Evolutionary conservation across 148 eudicot genomes (phyloP).

Genomic region (Silene latifolia): DNA sequence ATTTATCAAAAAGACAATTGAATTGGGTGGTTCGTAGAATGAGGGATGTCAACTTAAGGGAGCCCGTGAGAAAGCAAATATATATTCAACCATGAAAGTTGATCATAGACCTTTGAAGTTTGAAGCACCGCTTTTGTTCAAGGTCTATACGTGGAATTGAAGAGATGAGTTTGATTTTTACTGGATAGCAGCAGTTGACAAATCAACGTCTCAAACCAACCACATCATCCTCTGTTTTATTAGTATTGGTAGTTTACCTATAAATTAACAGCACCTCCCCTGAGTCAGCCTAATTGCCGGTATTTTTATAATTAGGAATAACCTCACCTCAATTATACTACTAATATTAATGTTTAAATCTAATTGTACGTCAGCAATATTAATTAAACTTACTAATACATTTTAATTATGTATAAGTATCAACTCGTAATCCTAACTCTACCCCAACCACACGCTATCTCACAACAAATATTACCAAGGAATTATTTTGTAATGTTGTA

Average conservation of each 20-base stretch:
- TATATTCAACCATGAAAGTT: neutral
- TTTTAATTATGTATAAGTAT: neutral
- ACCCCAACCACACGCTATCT: too few species aligned
- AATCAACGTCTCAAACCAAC: conserved; percentile 12
- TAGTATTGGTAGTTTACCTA: neutral
- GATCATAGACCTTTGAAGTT: neutral
- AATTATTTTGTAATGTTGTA: too few species aligned
- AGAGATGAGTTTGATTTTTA: neutral
- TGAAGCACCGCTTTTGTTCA: neutral
- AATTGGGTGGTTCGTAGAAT: too few species aligned
- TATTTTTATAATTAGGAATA: neutral
- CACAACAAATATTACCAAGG: too few species aligned
- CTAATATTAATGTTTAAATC: neutral
- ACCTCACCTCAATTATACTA: neutral
- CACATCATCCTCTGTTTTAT: conserved; percentile 6
- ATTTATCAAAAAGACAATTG: too few species aligned
- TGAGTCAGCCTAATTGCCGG: neutral
- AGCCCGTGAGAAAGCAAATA: neutral
- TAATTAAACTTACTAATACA: neutral
- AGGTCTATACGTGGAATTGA: conserved; percentile 5
- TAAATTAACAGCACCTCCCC: neutral
- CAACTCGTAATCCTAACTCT: too few species aligned
- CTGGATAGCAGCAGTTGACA: neutral
- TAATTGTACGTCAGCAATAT: too few species aligned
- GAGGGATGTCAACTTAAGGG: too few species aligned